Conservation (phyloP, 202 grass and related monocot genomes). For the Zizania palustris region DNA sequence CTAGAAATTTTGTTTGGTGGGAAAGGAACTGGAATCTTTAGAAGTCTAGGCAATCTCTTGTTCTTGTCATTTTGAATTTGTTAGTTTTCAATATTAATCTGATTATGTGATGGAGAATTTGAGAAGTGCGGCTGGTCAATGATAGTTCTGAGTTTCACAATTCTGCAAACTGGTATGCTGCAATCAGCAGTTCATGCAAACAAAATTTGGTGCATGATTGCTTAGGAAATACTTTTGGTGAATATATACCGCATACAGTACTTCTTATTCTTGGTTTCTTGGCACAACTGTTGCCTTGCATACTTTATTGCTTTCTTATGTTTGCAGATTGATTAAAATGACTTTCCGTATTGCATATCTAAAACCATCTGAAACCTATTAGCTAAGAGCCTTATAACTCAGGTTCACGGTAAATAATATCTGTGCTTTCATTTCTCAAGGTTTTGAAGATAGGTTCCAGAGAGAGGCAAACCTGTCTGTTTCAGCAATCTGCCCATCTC, state of each 20-base stretch:
- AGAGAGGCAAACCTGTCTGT: constrained; percentile 82
- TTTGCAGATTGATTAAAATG: not conserved
- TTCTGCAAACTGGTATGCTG: not conserved
- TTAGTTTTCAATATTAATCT: constrained; percentile 11
- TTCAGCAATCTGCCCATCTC: constrained; percentile 77
- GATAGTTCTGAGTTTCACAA: not conserved
- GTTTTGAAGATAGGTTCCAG: constrained; percentile 92
- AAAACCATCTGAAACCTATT: constrained; percentile 9
- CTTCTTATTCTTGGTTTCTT: not conserved
- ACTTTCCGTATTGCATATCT: not conserved
- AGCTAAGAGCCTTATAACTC: constrained; percentile 18
- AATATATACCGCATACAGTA: too few relatives aligned
- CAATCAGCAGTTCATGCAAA: constrained; percentile 5
- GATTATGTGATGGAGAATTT: not conserved
- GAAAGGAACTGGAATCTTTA: constrained; percentile 26
- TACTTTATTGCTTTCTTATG: not conserved
- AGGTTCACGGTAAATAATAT: constrained; percentile 7
- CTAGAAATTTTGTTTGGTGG: constrained; percentile 1
- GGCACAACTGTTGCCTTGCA: not conserved
- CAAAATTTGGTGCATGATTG: not conserved
- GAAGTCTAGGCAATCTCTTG: constrained; percentile 3
- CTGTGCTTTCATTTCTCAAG: constrained; percentile 45
- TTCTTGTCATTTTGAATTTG: constrained; percentile 14
- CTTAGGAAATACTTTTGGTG: not conserved
- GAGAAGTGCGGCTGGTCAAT: constrained; percentile 8